Conservation (phyloP, 2,329 filamentous ascomycete genomes). For the Gaeumannomyces sp. region DNA sequence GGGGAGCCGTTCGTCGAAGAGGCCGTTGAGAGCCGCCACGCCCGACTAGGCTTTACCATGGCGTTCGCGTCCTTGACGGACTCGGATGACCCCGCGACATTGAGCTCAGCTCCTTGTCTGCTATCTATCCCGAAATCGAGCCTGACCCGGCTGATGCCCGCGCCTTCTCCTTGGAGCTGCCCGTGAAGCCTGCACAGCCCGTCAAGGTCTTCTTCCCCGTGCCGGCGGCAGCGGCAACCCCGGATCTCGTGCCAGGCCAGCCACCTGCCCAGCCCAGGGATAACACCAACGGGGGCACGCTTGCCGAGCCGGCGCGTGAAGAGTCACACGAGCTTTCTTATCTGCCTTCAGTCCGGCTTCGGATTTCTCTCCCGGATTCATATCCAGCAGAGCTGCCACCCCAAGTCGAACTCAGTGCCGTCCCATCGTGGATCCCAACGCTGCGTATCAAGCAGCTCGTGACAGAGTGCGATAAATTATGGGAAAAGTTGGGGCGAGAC, state of each 20-base stretch:
- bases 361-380: conserved; percentile 47
- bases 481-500: conserved; percentile 56
- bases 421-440: conserved; percentile 50
- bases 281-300: conserved; percentile 10
- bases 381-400: conserved; percentile 53
- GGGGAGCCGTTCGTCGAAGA: background rate
- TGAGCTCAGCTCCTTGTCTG: conserved; percentile 55
- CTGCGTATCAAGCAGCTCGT: conserved; percentile 43
- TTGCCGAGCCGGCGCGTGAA: conserved; percentile 10
- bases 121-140: conserved; percentile 62
- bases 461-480: conserved; percentile 44
- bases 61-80: conserved; percentile 20
- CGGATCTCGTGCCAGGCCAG: background rate
- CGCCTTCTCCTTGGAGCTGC: conserved; percentile 50
- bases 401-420: conserved; percentile 42
- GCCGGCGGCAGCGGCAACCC: conserved; percentile 13
- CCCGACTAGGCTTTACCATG: background rate
- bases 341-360: conserved; percentile 50
- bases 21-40: background rate
- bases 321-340: conserved; percentile 49
- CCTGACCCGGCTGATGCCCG: conserved; percentile 36
- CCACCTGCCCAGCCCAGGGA: conserved; percentile 11
- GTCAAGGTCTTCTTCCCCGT: conserved; percentile 54
- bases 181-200: conserved; percentile 47
- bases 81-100: conserved; percentile 46